Base-by-base conservation (phyloP, 768 basidiomycete genomes). In the Mycena galopus region DNA sequence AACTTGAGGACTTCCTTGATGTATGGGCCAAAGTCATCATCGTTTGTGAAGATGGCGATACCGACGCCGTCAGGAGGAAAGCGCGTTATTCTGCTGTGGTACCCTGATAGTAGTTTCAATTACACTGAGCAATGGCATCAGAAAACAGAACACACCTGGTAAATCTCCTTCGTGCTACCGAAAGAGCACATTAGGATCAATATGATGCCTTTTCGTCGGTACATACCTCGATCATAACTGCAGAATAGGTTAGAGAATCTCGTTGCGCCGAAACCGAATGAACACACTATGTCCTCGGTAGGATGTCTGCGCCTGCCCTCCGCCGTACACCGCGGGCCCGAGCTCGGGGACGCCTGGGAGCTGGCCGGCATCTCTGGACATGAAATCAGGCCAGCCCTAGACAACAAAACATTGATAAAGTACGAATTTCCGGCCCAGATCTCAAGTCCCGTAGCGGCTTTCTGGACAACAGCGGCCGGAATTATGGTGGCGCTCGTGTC, bases 11-110 rank as follows among this genome's bases (percentile, higher is more conserved):
- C 25, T 2, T 68, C 33, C 12, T 51, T 61, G 5, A 56, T 17
- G 12, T 32, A 21, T 1, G 25, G 3, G 2, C 57, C 57, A 19
- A 67, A 59, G 2, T 21, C 9, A 25, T 60, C 67, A 23, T 68
- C 67, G 67, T 68, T 68, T 2, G 44, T 68, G 47, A 68, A 19
- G 21, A 68, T 25, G 17, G 67, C 67, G 27, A 68, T 30, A 10
- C 67, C 58, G 4, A 37, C 23, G 3, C 25, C 33, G 33, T 68
- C 67, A 14, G 23, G 11, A 8, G 67, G 67, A 33, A 68, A 68
- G 25, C 67, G 67, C 25, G 67, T 60, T 11, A 68, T 53, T 7
- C 23, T 29, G 14, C 17, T 27, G 37, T 44, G 30, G 30, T 25
- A 67, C 7, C 65, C 65, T 66, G 14, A 42, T 29, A 16, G 27